Conservation (phyloP, 139 green algal species). For the Micromonas pusilla region DNA sequence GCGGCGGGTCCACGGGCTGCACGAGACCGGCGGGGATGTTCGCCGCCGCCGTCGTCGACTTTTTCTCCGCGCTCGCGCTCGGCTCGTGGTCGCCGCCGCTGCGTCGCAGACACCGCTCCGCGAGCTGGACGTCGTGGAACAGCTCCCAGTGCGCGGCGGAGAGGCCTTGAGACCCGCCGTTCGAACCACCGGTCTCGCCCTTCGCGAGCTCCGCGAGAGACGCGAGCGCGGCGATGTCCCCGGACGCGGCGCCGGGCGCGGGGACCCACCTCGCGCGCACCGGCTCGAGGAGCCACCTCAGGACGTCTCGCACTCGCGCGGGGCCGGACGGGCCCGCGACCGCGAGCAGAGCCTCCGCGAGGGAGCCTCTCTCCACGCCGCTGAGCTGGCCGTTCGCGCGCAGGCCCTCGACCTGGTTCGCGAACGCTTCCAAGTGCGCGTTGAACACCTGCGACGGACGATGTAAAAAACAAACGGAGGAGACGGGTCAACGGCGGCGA, state of each 20-base stretch:
- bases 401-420: constrained; percentile 1
- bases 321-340: constrained; percentile 5
- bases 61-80: too few relatives aligned
- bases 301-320: background rate
- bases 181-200: background rate
- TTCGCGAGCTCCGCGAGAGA: background rate
- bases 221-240: background rate
- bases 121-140: constrained; percentile 22
- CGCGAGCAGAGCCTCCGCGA: constrained; percentile 14
- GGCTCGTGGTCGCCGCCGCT: background rate
- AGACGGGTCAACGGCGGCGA: background rate
- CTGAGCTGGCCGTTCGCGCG: background rate
- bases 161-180: background rate
- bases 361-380: constrained; percentile 7
- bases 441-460: constrained; percentile 8
- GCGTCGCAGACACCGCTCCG: constrained; percentile 8
- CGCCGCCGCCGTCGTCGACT: too few relatives aligned
- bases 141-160: constrained; percentile 15
- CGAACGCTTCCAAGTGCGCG: constrained; percentile 9
- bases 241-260: background rate
- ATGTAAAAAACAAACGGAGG: background rate
- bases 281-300: background rate
- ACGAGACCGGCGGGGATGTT: background rate
- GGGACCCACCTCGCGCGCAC: background rate
- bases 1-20: background rate